phyloP scores from a whole-genome alignment of 305 asterid species.

The Solanum chacoense region DNA sequence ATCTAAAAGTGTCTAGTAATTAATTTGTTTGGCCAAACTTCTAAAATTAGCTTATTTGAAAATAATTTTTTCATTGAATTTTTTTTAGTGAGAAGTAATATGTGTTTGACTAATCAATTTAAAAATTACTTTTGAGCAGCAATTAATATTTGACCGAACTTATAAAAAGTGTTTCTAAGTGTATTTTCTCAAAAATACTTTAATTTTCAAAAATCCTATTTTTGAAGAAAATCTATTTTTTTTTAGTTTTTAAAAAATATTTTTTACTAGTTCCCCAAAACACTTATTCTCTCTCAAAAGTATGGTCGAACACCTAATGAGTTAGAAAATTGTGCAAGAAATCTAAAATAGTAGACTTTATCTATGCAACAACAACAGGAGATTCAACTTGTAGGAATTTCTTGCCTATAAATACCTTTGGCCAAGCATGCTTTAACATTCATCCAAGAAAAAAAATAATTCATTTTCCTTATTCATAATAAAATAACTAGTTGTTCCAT shows the following conservation, averaged over 20 bases:
- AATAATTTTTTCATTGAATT: background rate
- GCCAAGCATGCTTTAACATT: background rate
- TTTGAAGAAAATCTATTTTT: background rate
- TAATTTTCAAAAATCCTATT: background rate
- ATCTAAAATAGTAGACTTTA: background rate
- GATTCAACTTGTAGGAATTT: background rate
- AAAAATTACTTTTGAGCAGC: background rate
- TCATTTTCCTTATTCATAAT: background rate
- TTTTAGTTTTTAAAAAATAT: rapidly evolving
- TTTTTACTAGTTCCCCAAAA: background rate
- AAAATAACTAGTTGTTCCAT: background rate
- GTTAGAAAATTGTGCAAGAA: constrained; percentile 1
- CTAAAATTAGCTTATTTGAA: background rate
- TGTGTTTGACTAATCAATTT: background rate
- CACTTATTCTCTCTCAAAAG: background rate
- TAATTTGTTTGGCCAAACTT: background rate
- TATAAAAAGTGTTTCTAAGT: background rate
- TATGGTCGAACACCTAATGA: background rate
- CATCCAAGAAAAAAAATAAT: background rate
- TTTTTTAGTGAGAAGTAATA: background rate
- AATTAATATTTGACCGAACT: background rate
- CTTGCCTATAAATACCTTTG: constrained; percentile 13
- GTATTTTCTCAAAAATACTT: background rate
- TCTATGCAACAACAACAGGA: background rate
- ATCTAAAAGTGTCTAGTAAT: background rate